Evolutionary conservation across 768 basidiomycete genomes (phyloP).

Genomic region (Tricholoma hemisulphureum): DNA sequence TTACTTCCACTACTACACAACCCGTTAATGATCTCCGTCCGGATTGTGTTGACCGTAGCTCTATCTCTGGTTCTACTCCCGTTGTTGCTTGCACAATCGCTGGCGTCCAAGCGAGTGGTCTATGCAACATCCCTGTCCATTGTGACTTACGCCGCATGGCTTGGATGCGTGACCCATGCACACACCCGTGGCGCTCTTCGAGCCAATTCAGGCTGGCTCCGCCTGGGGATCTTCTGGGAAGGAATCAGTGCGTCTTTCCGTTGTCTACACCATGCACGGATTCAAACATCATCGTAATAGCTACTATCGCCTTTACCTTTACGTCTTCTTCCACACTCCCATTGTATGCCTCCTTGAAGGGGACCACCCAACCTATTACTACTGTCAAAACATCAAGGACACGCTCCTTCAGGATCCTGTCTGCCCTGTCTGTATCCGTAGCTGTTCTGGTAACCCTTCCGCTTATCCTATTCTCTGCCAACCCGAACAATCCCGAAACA

Average conservation of each 20-base stretch:
- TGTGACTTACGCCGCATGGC: conserved; percentile 59
- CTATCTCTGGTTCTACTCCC: conserved; percentile 47
- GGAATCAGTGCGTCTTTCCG: conserved; percentile 51
- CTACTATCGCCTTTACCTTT: conserved; percentile 62
- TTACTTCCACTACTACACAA: conserved; percentile 49
- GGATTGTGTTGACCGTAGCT: conserved; percentile 38
- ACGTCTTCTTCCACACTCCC: conserved; percentile 64
- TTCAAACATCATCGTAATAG: conserved; percentile 30
- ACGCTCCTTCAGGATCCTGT: conserved; percentile 60
- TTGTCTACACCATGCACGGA: conserved; percentile 3
- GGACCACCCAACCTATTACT: conserved; percentile 35
- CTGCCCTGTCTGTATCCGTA: conserved; percentile 45
- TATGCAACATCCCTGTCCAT: conserved; percentile 62
- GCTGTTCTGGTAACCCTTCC: conserved; percentile 56
- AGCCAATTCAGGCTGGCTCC: conserved; percentile 34
- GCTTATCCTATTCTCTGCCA: conserved; percentile 52
- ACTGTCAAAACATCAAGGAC: conserved; percentile 45
- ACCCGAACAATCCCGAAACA: conserved; percentile 39
- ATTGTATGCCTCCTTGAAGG: conserved; percentile 59
- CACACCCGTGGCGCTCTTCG: conserved; percentile 47
- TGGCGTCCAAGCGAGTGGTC: conserved; percentile 52
- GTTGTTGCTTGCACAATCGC: conserved; percentile 52
- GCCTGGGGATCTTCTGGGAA: conserved; percentile 57
- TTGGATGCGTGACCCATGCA: conserved; percentile 51
- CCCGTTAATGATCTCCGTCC: conserved; percentile 31